Evolutionary conservation across 108 stramenopile species (phyloP).

Genomic region (Cyclotella sp.): DNA sequence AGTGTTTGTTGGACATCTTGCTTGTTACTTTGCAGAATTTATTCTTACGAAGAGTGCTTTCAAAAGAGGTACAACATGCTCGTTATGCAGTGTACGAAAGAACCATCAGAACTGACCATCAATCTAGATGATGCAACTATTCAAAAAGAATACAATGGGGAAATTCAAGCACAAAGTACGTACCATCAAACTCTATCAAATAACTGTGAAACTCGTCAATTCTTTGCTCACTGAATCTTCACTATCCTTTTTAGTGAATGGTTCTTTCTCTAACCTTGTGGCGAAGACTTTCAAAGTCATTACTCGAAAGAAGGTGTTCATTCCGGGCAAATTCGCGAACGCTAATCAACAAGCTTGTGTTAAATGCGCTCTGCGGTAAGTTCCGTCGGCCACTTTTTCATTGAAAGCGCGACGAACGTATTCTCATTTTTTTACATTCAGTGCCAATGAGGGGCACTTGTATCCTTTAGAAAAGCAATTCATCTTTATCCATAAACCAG

Average conservation of each 20-base stretch:
- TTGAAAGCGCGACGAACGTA: background rate
- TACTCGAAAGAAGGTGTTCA: slow-evolving; percentile 96
- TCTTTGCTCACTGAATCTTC: too few species aligned
- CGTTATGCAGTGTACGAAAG: slow-evolving; percentile 92
- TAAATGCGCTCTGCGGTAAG: slow-evolving; percentile 82
- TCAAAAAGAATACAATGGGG: slow-evolving; percentile 90
- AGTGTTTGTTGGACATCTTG: background rate
- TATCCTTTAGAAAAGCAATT: slow-evolving; percentile 99
- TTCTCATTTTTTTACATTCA: slow-evolving; percentile 1
- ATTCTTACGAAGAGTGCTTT: background rate
- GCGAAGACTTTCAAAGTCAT: slow-evolving; percentile 99
- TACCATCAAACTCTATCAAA: too few species aligned
- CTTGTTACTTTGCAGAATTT: background rate
- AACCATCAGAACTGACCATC: slow-evolving; percentile 83
- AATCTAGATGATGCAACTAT: slow-evolving; percentile 93
- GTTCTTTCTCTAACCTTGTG: slow-evolving; percentile 93
- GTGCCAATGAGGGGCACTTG: slow-evolving; percentile 95
- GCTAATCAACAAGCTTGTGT: slow-evolving; percentile 87
- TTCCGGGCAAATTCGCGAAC: slow-evolving; percentile 92
- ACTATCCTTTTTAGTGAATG: slow-evolving; percentile 56
- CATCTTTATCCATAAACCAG: slow-evolving; percentile 99
- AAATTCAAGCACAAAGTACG: slow-evolving; percentile 76
- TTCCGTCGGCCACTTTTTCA: background rate
- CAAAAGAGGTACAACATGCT: slow-evolving; percentile 90
- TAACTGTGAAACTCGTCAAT: too few species aligned